Percentiles rank a stretch among this genome's conserved stretches.
Evolutionary conservation across 495 filamentous ascomycete species (phyloP).

Genomic region (Mycothermus thermophilus): DNA sequence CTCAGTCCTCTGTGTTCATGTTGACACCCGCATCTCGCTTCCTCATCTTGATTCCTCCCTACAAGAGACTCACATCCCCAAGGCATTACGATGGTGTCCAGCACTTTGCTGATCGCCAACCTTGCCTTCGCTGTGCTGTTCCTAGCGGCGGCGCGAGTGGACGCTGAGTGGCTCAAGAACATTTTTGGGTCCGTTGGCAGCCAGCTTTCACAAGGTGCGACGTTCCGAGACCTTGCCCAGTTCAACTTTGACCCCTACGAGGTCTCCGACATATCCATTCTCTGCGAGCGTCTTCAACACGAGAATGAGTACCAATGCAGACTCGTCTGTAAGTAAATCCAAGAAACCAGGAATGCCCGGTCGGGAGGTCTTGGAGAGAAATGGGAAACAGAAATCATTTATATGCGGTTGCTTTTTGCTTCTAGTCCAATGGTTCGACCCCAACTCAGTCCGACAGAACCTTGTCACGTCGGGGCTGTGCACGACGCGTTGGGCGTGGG

Average conservation of each 20-base stretch:
- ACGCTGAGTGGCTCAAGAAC: no score
- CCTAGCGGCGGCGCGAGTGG: no score
- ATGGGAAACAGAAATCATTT: neutral
- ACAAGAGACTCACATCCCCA: no score
- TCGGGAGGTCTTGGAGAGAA: neutral
- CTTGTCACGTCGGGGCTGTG: constrained; percentile 15
- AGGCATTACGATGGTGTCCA: no score
- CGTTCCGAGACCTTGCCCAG: constrained; percentile 1
- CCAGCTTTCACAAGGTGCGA: no score
- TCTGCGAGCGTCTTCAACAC: neutral
- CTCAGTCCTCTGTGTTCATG: no score
- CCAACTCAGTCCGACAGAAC: constrained; percentile 22
- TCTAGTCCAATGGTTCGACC: constrained; percentile 22
- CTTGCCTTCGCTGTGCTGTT: no score
- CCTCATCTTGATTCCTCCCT: no score
- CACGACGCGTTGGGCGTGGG: constrained; percentile 17
- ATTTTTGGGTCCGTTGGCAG: no score
- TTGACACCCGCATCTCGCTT: no score
- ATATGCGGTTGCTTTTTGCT: no score
- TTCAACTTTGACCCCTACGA: constrained; percentile 6
- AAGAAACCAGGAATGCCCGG: neutral
- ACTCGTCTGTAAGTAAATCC: constrained; percentile 1
- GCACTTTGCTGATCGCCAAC: no score
- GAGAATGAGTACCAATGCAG: constrained; percentile 3
- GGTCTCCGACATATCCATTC: constrained; percentile 2